Evolutionary conservation across 805 yeast genomes (phyloP).

Genomic region (Aciculoconidium aculeatum): DNA sequence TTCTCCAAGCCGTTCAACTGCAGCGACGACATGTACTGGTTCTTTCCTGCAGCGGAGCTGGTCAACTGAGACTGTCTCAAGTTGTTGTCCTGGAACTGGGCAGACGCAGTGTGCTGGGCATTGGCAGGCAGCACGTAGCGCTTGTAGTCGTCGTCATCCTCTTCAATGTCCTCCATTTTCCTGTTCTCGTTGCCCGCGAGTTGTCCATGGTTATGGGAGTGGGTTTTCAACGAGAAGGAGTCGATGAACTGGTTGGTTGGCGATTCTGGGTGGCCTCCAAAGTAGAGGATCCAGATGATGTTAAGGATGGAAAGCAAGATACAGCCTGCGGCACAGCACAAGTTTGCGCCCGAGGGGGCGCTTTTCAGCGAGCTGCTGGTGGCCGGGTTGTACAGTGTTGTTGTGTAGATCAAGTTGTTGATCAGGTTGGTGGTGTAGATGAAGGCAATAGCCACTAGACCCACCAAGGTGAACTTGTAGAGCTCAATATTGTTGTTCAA

Average conservation of each 20-base stretch:
- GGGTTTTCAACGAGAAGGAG: slow-evolving; percentile 61
- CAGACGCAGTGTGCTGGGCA: slow-evolving; percentile 6
- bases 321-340: slow-evolving; percentile 92
- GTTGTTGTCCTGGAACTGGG: slow-evolving; percentile 25
- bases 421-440: slow-evolving; percentile 82
- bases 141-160: slow-evolving; percentile 17
- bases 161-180: slow-evolving; percentile 1
- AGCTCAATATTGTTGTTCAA: slow-evolving; percentile 59
- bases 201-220: slow-evolving; percentile 29
- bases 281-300: slow-evolving; percentile 79
- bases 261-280: slow-evolving; percentile 87
- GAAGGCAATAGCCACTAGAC: slow-evolving; percentile 63
- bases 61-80: slow-evolving; percentile 32
- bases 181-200: slow-evolving; percentile 22
- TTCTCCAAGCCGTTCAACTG: slow-evolving; percentile 60
- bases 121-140: slow-evolving; percentile 15
- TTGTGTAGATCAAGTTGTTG: slow-evolving; percentile 75
- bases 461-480: slow-evolving; percentile 56
- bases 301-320: slow-evolving; percentile 78
- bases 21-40: slow-evolving; percentile 44
- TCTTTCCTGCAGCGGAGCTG: slow-evolving; percentile 16
- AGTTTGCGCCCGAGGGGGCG: slow-evolving; percentile 51
- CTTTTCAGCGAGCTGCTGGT: no score
- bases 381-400: no score
- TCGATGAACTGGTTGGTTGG: slow-evolving; percentile 81